phyloP scores from a whole-genome alignment of 2,329 filamentous ascomycete species.

The Ophiostoma himal-ulmi region DNA sequence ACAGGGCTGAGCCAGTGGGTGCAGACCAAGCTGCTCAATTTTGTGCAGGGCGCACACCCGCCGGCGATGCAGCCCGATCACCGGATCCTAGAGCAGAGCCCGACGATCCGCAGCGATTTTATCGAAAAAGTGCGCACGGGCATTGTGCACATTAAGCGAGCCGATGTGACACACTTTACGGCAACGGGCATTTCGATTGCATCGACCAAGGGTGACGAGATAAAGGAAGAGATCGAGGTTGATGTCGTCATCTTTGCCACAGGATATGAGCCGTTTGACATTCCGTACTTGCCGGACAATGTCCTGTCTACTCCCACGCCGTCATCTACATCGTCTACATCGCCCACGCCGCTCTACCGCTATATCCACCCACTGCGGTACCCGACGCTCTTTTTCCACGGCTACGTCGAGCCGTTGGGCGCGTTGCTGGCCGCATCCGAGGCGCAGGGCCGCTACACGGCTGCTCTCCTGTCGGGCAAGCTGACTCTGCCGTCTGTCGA shows the following conservation, averaged over 20 bases:
- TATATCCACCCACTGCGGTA: conserved; percentile 28
- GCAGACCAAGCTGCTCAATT: conserved; percentile 31
- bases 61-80: conserved; percentile 33
- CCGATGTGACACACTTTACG: background rate
- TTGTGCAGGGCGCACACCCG: conserved; percentile 27
- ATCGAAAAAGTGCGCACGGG: conserved; percentile 31
- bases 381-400: conserved; percentile 34
- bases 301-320: conserved; percentile 9
- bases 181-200: background rate
- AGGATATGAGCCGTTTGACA: conserved; percentile 30
- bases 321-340: background rate
- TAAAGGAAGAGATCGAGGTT: conserved; percentile 26
- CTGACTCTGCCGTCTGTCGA: conserved; percentile 28
- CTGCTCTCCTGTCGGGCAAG: conserved; percentile 30
- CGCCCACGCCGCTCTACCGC: background rate
- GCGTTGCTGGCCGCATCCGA: conserved; percentile 33
- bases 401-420: conserved; percentile 33
- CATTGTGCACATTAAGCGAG: background rate
- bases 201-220: background rate
- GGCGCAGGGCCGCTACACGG: conserved; percentile 34
- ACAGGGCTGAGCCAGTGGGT: conserved; percentile 29
- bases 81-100: conserved; percentile 34
- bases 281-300: conserved; percentile 31
- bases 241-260: conserved; percentile 35
- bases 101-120: conserved; percentile 34